Conservation (phyloP, 768 basidiomycete species). For the Lactifluus echinatus region DNA sequence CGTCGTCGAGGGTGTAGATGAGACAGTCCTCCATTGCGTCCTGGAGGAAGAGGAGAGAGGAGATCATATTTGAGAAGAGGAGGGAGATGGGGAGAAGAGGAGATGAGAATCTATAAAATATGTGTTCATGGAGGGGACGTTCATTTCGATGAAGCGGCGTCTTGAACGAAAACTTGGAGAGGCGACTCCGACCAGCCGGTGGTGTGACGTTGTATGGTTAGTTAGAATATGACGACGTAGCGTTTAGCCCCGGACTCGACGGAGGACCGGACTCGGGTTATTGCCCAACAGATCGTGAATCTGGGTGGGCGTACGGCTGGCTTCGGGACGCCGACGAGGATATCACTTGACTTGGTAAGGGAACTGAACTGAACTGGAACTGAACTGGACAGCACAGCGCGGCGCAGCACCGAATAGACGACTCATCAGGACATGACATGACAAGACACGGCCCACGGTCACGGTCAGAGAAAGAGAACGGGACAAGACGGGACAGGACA, state of each 20-base stretch:
- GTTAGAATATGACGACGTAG: slow-evolving; percentile 17
- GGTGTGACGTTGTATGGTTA: slow-evolving; percentile 16
- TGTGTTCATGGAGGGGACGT: slow-evolving; percentile 2
- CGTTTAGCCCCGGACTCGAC: slow-evolving; percentile 11
- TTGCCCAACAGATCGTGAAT: slow-evolving; percentile 5
- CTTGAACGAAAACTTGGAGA: slow-evolving; percentile 15
- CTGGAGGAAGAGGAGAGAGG: slow-evolving; percentile 26
- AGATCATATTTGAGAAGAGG: neutral
- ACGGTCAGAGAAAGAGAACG: neutral
- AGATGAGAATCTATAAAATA: slow-evolving; percentile 15
- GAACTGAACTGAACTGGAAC: neutral
- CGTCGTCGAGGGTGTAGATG: slow-evolving; percentile 41
- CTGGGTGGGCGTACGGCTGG: neutral
- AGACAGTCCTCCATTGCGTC: slow-evolving; percentile 76
- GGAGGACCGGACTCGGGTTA: slow-evolving; percentile 8
- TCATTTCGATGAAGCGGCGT: slow-evolving; percentile 19
- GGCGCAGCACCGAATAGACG: neutral
- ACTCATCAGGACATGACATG: neutral
- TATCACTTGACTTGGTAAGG: neutral
- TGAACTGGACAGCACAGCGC: neutral
- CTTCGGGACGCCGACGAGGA: slow-evolving; percentile 14
- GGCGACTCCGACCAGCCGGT: slow-evolving; percentile 18
- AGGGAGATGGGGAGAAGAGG: neutral
- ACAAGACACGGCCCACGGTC: neutral
- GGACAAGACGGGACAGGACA: neutral